Conservation (phyloP, 495 filamentous ascomycete genomes). For the Bacidia rubella region DNA sequence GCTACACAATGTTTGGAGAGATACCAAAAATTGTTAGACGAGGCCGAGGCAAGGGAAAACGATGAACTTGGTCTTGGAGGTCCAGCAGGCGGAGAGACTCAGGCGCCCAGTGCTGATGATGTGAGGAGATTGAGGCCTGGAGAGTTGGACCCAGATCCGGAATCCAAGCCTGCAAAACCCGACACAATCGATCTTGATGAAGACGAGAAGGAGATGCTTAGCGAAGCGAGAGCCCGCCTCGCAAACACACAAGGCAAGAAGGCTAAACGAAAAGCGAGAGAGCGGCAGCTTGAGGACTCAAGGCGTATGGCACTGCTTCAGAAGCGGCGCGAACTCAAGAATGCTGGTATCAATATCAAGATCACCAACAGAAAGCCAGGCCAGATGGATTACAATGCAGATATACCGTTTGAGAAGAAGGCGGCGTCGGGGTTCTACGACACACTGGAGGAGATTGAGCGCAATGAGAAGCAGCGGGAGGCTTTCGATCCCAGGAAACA, state of each 20-base stretch:
- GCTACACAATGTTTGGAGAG: constrained; percentile 94
- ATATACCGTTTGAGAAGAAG: constrained; percentile 93
- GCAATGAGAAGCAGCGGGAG: constrained; percentile 77
- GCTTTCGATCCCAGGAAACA: constrained; percentile 91
- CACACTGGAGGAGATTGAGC: constrained; percentile 61
- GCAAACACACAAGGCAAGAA: constrained; percentile 99
- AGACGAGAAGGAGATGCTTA: constrained; percentile 98
- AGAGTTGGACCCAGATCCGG: constrained; percentile 89
- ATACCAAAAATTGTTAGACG: constrained; percentile 91
- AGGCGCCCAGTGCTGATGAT: constrained; percentile 85
- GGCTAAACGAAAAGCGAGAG: constrained; percentile 92
- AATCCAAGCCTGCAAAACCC: constrained; percentile 90
- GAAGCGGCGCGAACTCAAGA: constrained; percentile 92
- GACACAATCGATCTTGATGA: constrained; percentile 97
- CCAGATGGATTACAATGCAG: constrained; percentile 98
- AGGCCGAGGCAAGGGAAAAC: constrained; percentile 82
- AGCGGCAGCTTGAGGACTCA: constrained; percentile 90
- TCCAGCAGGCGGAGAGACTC: constrained; percentile 73
- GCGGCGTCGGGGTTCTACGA: constrained; percentile 88
- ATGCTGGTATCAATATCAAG: constrained; percentile 96
- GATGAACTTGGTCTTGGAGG: constrained; percentile 75
- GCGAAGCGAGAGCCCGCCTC: constrained; percentile 87
- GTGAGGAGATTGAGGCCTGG: constrained; percentile 78
- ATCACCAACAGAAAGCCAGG: constrained; percentile 83
- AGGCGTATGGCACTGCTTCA: constrained; percentile 77